Conservation (phyloP, 345 rosid species). For the Corchorus capsularis region DNA sequence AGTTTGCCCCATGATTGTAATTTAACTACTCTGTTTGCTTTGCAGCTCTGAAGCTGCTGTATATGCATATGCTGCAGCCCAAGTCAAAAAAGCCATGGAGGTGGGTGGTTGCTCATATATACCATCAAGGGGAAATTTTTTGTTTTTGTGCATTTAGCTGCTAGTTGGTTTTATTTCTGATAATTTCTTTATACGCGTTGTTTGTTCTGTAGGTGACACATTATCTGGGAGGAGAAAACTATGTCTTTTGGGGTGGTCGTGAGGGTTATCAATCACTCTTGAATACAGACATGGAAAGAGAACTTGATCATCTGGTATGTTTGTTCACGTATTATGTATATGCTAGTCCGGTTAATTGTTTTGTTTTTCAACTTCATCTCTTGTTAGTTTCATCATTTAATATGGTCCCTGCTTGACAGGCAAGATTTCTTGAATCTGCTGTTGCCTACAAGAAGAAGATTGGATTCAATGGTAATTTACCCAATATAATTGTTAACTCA, state of each 20-base stretch:
- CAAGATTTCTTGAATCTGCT: constrained; percentile 81
- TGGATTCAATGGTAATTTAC: constrained; percentile 76
- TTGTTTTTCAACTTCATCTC: neutral
- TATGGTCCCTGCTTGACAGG: constrained; percentile 42
- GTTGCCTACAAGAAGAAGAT: constrained; percentile 92
- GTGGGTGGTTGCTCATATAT: constrained; percentile 33
- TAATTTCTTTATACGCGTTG: neutral
- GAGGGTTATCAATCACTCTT: constrained; percentile 95
- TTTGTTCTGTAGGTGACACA: constrained; percentile 62
- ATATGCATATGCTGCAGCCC: constrained; percentile 96
- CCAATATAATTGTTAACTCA: too few relatives aligned
- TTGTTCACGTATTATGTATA: neutral
- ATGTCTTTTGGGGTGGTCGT: constrained; percentile 99
- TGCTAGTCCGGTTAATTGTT: neutral
- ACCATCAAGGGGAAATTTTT: neutral
- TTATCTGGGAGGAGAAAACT: constrained; percentile 97
- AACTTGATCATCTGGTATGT: constrained; percentile 80
- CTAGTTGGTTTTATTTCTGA: neutral
- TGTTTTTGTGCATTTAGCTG: neutral
- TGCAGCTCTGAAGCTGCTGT: constrained; percentile 80
- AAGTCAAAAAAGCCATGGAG: constrained; percentile 97
- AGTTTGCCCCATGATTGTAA: constrained; percentile 6
- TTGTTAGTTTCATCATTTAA: neutral
- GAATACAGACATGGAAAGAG: constrained; percentile 96
- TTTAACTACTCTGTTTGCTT: constrained; percentile 9